Evolutionary conservation across 225 moss, liverwort and hornwort genomes (phyloP).

Genomic region (Lunularia cruciata): DNA sequence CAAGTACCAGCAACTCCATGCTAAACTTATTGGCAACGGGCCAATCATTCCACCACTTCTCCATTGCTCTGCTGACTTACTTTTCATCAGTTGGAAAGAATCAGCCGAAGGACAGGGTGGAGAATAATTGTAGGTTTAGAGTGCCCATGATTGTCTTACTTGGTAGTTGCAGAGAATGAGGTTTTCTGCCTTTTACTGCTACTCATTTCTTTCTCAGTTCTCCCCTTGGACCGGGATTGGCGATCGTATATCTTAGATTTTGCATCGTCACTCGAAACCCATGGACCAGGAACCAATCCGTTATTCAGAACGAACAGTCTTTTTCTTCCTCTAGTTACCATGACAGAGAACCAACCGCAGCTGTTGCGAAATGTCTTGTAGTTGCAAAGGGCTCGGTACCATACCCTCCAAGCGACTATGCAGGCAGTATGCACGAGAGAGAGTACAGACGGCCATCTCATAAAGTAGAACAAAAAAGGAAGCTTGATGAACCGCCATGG

Average conservation of each 20-base stretch:
- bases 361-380: not conserved
- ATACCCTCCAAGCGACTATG: not conserved
- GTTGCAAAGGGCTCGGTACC: not conserved
- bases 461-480: not conserved
- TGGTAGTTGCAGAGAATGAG: constrained; percentile 9
- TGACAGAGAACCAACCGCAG: not conserved
- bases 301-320: not conserved
- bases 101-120: constrained; percentile 2
- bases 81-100: not conserved
- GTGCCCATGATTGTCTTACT: constrained; percentile 17
- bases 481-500: not conserved
- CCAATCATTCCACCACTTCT: not conserved
- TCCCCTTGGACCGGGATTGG: constrained; percentile 5
- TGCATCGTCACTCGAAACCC: constrained; percentile 9
- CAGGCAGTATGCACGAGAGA: not conserved
- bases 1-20: not conserved
- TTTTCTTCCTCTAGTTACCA: not conserved
- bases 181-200: not conserved
- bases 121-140: constrained; percentile 7
- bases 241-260: constrained; percentile 11
- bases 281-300: not conserved
- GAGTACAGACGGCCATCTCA: not conserved
- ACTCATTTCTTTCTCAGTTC: constrained; percentile 4
- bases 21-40: not conserved
- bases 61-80: not conserved